Conservation (phyloP, 108 stramenopile genomes). For the Nitzschia sp. region DNA sequence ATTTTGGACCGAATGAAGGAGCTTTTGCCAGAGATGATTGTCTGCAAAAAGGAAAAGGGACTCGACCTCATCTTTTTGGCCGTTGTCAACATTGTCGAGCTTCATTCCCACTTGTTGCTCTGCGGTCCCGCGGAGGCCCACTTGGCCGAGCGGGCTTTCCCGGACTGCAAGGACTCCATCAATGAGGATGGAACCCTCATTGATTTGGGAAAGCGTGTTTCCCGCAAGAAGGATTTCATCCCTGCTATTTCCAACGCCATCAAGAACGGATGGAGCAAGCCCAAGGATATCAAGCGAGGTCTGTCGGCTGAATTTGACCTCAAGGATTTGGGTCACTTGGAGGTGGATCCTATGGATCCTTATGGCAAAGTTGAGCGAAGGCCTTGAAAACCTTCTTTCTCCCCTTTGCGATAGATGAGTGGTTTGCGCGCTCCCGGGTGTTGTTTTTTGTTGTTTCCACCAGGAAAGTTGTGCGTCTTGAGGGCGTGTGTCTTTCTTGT, state of each 20-base stretch:
- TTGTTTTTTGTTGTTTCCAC: no score
- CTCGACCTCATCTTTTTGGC: constrained; percentile 48
- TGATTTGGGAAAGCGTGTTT: constrained; percentile 52
- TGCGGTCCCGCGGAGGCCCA: constrained; percentile 52
- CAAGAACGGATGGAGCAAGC: constrained; percentile 48
- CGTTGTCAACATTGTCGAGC: constrained; percentile 60
- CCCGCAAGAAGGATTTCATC: constrained; percentile 63
- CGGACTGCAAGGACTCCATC: constrained; percentile 18
- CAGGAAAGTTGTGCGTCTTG: no score
- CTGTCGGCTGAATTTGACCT: constrained; percentile 20
- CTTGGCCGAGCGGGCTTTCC: constrained; percentile 46
- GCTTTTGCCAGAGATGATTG: constrained; percentile 57
- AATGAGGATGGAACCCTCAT: constrained; percentile 44
- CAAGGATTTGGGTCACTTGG: constrained; percentile 33
- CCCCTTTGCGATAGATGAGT: neutral
- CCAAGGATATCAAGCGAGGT: constrained; percentile 4
- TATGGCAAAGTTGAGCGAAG: constrained; percentile 32
- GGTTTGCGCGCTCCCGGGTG: no score
- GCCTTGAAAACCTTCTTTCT: constrained; percentile 1
- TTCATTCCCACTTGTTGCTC: constrained; percentile 46
- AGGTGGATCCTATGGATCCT: constrained; percentile 54
- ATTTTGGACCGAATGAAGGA: constrained; percentile 52
- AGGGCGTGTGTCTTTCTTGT: no score
- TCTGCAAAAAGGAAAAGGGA: constrained; percentile 55
- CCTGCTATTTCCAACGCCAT: constrained; percentile 45